Evolutionary conservation across 371 early-diverging fungal genomes (phyloP), one percentile per base, ranked within the genome.

Genomic region (Mortierella sp.): DNA sequence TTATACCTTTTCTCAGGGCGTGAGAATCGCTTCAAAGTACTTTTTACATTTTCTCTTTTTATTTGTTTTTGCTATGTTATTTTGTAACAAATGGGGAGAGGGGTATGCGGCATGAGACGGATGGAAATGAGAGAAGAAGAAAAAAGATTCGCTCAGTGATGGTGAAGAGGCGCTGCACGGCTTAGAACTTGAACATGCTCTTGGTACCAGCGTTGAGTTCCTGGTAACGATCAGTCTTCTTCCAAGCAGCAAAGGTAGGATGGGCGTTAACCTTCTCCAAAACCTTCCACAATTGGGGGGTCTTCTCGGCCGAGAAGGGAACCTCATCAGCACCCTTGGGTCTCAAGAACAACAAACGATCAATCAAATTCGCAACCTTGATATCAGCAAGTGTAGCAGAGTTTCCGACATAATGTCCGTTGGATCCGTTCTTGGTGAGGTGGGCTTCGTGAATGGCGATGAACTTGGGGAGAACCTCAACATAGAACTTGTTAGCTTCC

Each of bases 221-320:
- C 21, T 77, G 50, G 80, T 79, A 73, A 19, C 82, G 50, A 47
- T 54, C 60, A 1, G 73, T 52, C 45, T 47, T 70, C 65, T 68
- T 74, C 80, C 79, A 85, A 0, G 58, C 72, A 10, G 75, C 78
- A 9, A 79, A 0, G 45, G 42, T 45, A 21, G 82, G 74, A 26
- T 82, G 76, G 16, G 21, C 11, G 55, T 82, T 65, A 21, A 85
- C 82, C 2, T 42, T 74, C 76, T 85, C 82, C 42, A 57, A 50
- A 8, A 82, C 75, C 86, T 85, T 85, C 86, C 86, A 84, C 42
- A 84, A 45, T 77, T 78, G 71, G 47, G 85, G 85, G 0, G 81
- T 71, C 70, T 81, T 79, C 48, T 74, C 79, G 1, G 73, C 70
- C 10, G 85, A 84, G 54, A 84, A 16, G 0, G 79, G 76, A 1